Base-by-base conservation (phyloP, 140 eudicot species). In the Stevia rebaudiana region DNA sequence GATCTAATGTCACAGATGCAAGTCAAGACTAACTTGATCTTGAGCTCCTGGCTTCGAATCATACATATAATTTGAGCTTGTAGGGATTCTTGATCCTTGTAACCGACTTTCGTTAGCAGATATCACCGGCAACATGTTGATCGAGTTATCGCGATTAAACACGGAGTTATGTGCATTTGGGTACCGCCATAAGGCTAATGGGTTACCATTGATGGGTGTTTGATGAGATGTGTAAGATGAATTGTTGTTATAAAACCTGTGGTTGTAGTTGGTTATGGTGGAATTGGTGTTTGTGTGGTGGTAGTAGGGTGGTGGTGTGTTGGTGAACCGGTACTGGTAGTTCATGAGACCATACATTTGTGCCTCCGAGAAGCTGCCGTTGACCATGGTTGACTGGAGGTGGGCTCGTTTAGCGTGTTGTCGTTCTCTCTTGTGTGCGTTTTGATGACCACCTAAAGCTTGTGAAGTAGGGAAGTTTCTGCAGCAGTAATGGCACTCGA, bases 371-470 rank as follows among this genome's bases (percentile, higher is more conserved):
- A 68, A 61, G 58, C 79, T 52, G 6, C 70, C 69, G 37, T 73
- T 73, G 42, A 70, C 40, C 75, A 81, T 72, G 40, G 75, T 64
- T 19, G 86, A 71, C 17, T 81, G 92, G 40, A 84, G 79, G 37
- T 79, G 86, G 37, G 77, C 87, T 6, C 97, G 73, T 70, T 84
- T 90, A 1, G 94, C 90, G 24, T 90, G 87, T 46, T 90, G 97
- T 3, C 97, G 81, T 65, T 90, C 97, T 69, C 90, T 69, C 60
- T 86, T 90, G 79, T 90, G 97, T 5, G 97, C 97, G 68, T 90
- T 90, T 53, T 90, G 97, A 65, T 90, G 97, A 48, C 97, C 97
- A 19, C 97, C 97, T 0, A 90, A 65, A 30, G 97, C 97, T 69
- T 90, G 97, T 2, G 97, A 90, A 0, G 94, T 90, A 0, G 95